These are phyloP conservation scores for Boletus fagicola DNA, from an alignment of 768 basidiomycete species.

Conservation along the genomic window DNA sequence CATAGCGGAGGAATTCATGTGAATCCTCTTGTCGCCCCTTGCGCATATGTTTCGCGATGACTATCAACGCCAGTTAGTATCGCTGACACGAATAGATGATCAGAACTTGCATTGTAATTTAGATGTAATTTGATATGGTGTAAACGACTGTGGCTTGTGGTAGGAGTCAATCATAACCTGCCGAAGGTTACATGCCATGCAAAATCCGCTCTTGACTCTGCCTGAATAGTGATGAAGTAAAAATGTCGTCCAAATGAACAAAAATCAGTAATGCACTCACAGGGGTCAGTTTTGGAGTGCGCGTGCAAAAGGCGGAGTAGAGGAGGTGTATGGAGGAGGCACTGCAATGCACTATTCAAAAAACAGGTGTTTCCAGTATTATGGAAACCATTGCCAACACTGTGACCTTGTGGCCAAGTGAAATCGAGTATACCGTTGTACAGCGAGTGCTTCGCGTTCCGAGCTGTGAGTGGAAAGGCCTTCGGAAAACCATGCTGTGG, in stretches of 20 bases:
- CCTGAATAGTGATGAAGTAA: slow-evolving; percentile 32
- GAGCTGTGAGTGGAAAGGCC: slow-evolving; percentile 19
- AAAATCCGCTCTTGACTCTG: slow-evolving; percentile 52
- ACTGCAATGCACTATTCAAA: slow-evolving; percentile 92
- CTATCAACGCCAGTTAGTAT: slow-evolving; percentile 39
- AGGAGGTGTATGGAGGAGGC: slow-evolving; percentile 89
- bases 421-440: slow-evolving; percentile 56
- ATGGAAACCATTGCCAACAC: slow-evolving; percentile 61
- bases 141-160: slow-evolving; percentile 46
- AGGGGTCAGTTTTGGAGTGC: slow-evolving; percentile 51
- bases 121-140: slow-evolving; percentile 62
- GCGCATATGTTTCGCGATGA: slow-evolving; percentile 88
- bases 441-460: slow-evolving; percentile 39
- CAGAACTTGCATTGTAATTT: slow-evolving; percentile 63
- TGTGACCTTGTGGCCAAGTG: slow-evolving; percentile 54
- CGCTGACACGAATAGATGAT: not conserved
- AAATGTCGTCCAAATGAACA: not conserved
- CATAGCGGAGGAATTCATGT: slow-evolving; percentile 95
- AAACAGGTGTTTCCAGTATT: slow-evolving; percentile 97
- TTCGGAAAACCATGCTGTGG: slow-evolving; percentile 32
- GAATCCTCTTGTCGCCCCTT: slow-evolving; percentile 95
- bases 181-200: slow-evolving; percentile 75
- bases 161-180: slow-evolving; percentile 56
- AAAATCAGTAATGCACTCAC: slow-evolving; percentile 43
- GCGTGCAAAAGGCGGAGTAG: slow-evolving; percentile 59